Conservation (phyloP, 768 basidiomycete genomes). For the Mycena leptocephala region DNA sequence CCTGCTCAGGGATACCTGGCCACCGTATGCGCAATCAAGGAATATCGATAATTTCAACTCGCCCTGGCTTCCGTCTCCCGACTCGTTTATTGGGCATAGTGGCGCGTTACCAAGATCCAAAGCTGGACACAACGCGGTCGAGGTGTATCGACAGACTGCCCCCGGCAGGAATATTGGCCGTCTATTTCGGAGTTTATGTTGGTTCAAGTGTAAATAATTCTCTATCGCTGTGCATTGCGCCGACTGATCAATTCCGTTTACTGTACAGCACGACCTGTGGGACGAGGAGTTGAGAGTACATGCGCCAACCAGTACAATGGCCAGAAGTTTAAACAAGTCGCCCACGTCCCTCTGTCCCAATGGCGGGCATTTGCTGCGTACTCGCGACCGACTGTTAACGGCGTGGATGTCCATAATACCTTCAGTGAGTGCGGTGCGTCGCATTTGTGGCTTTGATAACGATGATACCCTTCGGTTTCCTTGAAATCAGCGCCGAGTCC, state of each 20-base stretch:
- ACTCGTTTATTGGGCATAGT: background rate
- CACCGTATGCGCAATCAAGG: background rate
- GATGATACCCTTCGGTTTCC: too few relatives aligned
- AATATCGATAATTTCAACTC: conserved; percentile 12
- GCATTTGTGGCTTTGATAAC: background rate
- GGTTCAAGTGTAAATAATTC: background rate
- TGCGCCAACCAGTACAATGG: background rate
- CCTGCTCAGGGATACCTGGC: conserved; percentile 3
- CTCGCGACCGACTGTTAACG: conserved; percentile 27
- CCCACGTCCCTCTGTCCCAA: background rate
- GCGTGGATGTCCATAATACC: conserved; percentile 30
- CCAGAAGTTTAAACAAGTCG: too few relatives aligned
- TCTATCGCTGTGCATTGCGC: background rate
- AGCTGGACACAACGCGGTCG: background rate
- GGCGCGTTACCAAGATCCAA: background rate
- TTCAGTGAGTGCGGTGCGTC: conserved; percentile 17
- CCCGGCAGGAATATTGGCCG: background rate
- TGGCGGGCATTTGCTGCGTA: conserved; percentile 31
- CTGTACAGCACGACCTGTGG: background rate
- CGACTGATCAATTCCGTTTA: background rate
- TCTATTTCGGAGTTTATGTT: background rate
- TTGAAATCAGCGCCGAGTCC: conserved; percentile 25
- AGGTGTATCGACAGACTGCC: background rate
- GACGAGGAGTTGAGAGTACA: background rate
- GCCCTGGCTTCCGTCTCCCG: conserved; percentile 15